A percentile compares a stretch with the other conserved stretches of the same genome.
phyloP scores from a whole-genome alignment of 108 stramenopile genomes.

The Cylindrotheca fusiformis region DNA sequence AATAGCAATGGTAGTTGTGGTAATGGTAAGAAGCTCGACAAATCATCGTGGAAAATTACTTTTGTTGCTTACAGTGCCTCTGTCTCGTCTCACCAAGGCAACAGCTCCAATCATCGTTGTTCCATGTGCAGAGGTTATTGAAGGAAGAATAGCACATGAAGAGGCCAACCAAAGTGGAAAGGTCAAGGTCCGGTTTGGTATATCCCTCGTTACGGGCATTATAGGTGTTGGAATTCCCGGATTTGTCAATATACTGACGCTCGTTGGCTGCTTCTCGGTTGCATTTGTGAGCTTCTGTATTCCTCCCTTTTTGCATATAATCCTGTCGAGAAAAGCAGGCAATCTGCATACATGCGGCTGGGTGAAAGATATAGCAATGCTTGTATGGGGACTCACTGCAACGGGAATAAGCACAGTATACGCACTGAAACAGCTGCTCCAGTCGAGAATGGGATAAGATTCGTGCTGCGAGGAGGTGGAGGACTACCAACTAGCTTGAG shows the following conservation, averaged over 20 bases:
- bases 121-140: conserved; percentile 73
- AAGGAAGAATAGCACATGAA: conserved; percentile 56
- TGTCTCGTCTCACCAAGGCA: too few relatives aligned
- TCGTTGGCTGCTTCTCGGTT: conserved; percentile 79
- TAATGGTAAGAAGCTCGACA: too few relatives aligned
- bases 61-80: too few relatives aligned
- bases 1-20: conserved; percentile 62
- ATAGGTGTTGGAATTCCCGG: conserved; percentile 53
- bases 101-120: conserved; percentile 72
- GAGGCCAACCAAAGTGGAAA: conserved; percentile 7
- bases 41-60: too few relatives aligned
- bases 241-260: conserved; percentile 67
- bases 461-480: too few relatives aligned
- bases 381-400: conserved; percentile 32
- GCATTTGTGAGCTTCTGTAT: conserved; percentile 65
- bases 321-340: conserved; percentile 6
- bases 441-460: not conserved
- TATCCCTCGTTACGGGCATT: conserved; percentile 44
- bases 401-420: conserved; percentile 31
- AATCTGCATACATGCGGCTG: not conserved
- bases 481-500: too few relatives aligned
- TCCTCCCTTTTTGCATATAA: conserved; percentile 56
- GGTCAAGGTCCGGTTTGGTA: conserved; percentile 39
- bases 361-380: conserved; percentile 23
- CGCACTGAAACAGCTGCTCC: conserved; percentile 11